phyloP scores from a whole-genome alignment of 768 basidiomycete genomes.

The Amanita pallidorosea region DNA sequence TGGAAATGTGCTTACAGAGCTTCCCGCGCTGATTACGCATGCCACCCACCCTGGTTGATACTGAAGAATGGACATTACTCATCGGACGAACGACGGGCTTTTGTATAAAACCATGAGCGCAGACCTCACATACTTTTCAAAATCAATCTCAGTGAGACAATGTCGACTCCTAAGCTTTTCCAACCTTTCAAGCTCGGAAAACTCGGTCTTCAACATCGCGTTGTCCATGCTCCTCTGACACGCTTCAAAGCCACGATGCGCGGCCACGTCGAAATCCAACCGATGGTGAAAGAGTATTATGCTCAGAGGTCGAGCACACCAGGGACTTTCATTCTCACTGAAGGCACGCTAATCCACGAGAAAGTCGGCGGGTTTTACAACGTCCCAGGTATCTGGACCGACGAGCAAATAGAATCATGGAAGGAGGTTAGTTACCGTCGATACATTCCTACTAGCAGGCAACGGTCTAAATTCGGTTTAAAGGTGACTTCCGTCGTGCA shows the following conservation, averaged over 20 bases:
- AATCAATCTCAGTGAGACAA: neutral
- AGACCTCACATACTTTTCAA: too few relatives aligned
- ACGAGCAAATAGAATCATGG: slow-evolving; percentile 41
- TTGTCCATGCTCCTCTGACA: slow-evolving; percentile 45
- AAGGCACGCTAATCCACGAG: slow-evolving; percentile 36
- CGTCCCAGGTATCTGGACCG: slow-evolving; percentile 48
- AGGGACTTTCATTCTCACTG: slow-evolving; percentile 42
- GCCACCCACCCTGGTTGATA: too few relatives aligned
- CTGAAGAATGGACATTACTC: too few relatives aligned
- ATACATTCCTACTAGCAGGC: too few relatives aligned
- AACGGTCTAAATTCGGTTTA: too few relatives aligned
- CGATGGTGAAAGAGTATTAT: slow-evolving; percentile 33
- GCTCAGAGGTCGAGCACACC: slow-evolving; percentile 30
- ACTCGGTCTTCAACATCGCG: slow-evolving; percentile 32
- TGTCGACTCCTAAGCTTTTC: slow-evolving; percentile 25
- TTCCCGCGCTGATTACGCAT: too few relatives aligned
- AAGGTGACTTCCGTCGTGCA: slow-evolving; percentile 1
- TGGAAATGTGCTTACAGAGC: too few relatives aligned
- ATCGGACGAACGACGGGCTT: too few relatives aligned
- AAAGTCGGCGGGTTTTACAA: slow-evolving; percentile 31
- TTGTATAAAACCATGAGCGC: too few relatives aligned
- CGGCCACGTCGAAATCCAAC: slow-evolving; percentile 25
- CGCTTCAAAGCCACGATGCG: slow-evolving; percentile 24
- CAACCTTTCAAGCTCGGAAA: slow-evolving; percentile 33
- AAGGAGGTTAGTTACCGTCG: slow-evolving; percentile 18